phyloP scores from a whole-genome alignment of 108 stramenopile genomes.

The Cyclostephanos tholiformis region DNA sequence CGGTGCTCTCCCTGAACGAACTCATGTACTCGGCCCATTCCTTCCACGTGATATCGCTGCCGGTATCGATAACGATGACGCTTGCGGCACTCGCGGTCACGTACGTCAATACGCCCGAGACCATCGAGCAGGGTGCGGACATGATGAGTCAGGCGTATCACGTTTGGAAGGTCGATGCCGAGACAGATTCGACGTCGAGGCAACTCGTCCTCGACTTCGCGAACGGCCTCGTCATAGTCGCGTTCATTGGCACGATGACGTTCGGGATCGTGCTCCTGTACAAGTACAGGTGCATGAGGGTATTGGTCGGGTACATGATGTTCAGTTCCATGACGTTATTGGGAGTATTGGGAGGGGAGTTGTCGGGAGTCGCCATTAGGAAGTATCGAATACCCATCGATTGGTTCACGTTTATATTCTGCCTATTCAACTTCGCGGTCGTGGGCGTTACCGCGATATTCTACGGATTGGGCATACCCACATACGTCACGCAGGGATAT shows the following conservation, averaged over 20 bases:
- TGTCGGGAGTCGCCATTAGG: conserved; percentile 74
- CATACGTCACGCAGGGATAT: conserved; percentile 88
- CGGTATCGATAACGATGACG: conserved; percentile 83
- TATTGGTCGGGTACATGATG: conserved; percentile 80
- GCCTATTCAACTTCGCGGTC: conserved; percentile 89
- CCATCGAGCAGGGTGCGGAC: conserved; percentile 56
- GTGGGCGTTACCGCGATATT: conserved; percentile 95
- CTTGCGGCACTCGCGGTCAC: conserved; percentile 81
- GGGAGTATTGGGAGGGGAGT: conserved; percentile 79
- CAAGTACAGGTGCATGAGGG: conserved; percentile 87
- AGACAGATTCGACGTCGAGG: conserved; percentile 58
- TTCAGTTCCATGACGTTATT: conserved; percentile 81
- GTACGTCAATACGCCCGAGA: conserved; percentile 71
- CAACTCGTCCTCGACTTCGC: conserved; percentile 74
- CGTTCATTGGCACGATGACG: conserved; percentile 85
- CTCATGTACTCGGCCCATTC: conserved; percentile 73
- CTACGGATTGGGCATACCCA: conserved; percentile 88
- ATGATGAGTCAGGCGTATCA: conserved; percentile 74
- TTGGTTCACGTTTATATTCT: conserved; percentile 76
- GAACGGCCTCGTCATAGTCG: conserved; percentile 94
- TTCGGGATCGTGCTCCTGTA: conserved; percentile 92
- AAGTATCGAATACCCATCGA: conserved; percentile 90
- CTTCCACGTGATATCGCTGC: conserved; percentile 60
- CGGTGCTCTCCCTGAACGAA: conserved; percentile 59
- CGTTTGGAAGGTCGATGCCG: conserved; percentile 60